These are phyloP conservation scores for Xylariaceae sp. DNA, from an alignment of 2,329 filamentous ascomycete genomes.

Conservation along the genomic window DNA sequence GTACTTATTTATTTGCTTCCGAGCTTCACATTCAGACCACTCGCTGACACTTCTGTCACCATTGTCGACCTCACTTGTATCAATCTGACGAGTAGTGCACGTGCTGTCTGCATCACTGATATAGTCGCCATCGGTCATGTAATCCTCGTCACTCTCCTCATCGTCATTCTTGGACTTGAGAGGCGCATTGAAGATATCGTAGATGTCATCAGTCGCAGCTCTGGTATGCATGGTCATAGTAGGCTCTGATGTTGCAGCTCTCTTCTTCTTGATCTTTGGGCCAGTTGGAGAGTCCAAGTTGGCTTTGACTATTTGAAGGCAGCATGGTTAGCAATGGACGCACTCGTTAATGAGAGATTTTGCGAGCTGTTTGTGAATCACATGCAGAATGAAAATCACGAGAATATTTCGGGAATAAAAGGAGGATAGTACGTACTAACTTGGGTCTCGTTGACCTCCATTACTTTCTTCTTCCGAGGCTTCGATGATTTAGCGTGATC, in stretches of 20 bases:
- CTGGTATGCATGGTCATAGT: constrained; percentile 97
- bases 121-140: constrained; percentile 69
- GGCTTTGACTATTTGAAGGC: constrained; percentile 65
- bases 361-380: not conserved
- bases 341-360: not conserved
- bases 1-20: constrained; percentile 59
- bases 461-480: constrained; percentile 68
- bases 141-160: constrained; percentile 51
- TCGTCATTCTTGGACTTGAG: constrained; percentile 42
- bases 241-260: constrained; percentile 59
- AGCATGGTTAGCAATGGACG: constrained; percentile 29
- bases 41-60: constrained; percentile 61
- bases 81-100: constrained; percentile 64
- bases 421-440: constrained; percentile 59
- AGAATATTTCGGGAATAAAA: not conserved
- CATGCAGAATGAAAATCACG: not conserved
- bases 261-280: constrained; percentile 78
- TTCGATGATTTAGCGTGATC: constrained; percentile 41
- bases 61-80: constrained; percentile 37
- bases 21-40: constrained; percentile 83
- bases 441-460: constrained; percentile 86
- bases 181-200: constrained; percentile 92
- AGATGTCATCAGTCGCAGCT: constrained; percentile 95
- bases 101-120: constrained; percentile 84
- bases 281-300: constrained; percentile 85